phyloP scores from a whole-genome alignment of 176 grass and related monocot species.

The Carex scoparia region DNA sequence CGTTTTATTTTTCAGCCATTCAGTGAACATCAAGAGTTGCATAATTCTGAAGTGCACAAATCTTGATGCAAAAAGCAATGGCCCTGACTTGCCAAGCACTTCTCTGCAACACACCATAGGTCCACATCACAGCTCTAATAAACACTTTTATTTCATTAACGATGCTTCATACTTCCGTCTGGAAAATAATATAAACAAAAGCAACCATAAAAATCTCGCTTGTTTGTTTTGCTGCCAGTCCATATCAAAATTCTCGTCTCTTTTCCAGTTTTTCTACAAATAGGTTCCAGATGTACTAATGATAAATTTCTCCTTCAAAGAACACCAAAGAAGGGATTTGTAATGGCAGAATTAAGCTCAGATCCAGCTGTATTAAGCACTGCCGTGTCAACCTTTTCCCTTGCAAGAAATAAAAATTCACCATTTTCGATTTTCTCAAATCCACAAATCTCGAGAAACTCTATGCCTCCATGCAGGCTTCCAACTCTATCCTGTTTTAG shows the following conservation, averaged over 20 bases:
- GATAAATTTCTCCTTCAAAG: conserved; percentile 33
- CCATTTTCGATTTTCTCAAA: conserved; percentile 80
- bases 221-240: neutral
- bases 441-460: conserved; percentile 85
- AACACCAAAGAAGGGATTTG: conserved; percentile 94
- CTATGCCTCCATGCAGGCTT: conserved; percentile 65
- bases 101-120: neutral
- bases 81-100: neutral
- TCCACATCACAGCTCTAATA: neutral
- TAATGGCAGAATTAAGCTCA: conserved; percentile 85
- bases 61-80: neutral
- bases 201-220: neutral
- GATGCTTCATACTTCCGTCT: neutral
- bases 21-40: neutral
- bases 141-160: neutral
- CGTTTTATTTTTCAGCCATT: no score
- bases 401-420: conserved; percentile 70
- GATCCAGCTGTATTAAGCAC: conserved; percentile 71
- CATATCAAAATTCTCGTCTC: neutral
- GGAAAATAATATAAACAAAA: neutral
- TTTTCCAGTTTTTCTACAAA: conserved; percentile 1
- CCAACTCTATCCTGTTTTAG: conserved; percentile 82
- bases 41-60: neutral
- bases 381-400: conserved; percentile 72
- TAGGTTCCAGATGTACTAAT: neutral